A percentile compares a stretch with the other conserved stretches of the same genome.
Evolutionary conservation across 1,139 yeast genomes (phyloP).

Genomic region (Saccharomycopsis hybrid): DNA sequence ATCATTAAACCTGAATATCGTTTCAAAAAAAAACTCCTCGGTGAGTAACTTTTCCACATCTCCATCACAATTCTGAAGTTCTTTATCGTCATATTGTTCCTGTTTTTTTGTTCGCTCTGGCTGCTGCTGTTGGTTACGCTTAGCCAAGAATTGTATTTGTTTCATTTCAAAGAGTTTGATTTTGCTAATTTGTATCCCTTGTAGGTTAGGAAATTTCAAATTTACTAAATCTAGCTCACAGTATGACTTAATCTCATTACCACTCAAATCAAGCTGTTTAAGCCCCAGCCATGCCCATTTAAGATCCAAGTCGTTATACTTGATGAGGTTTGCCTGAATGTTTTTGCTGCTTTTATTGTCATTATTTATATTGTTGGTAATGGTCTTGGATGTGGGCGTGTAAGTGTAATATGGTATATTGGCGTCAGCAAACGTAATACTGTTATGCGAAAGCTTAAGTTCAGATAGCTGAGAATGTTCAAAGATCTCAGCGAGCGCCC

Average conservation of each 20-base stretch:
- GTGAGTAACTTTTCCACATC: constrained; percentile 22
- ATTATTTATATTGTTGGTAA: too few relatives aligned
- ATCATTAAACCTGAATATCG: constrained; percentile 12
- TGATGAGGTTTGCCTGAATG: constrained; percentile 14
- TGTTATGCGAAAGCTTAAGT: constrained; percentile 31
- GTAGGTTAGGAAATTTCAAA: constrained; percentile 34
- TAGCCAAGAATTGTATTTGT: neutral
- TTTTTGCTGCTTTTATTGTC: too few relatives aligned
- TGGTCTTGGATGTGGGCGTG: too few relatives aligned
- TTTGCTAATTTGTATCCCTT: constrained; percentile 40
- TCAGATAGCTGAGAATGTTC: constrained; percentile 3
- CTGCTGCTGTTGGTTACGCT: neutral
- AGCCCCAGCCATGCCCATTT: constrained; percentile 6
- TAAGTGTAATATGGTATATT: too few relatives aligned
- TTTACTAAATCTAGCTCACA: constrained; percentile 38
- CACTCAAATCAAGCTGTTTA: constrained; percentile 40
- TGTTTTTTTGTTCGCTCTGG: too few relatives aligned
- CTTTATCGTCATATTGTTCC: neutral
- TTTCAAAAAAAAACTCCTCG: constrained; percentile 27
- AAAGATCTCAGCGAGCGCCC: constrained; percentile 5
- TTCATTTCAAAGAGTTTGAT: constrained; percentile 42
- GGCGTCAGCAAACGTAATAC: constrained; percentile 19
- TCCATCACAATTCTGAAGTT: neutral
- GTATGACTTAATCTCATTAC: constrained; percentile 45
- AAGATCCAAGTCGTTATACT: constrained; percentile 1